These are phyloP conservation scores for Phytophthora brassicae DNA, from an alignment of 352 stramenopile genomes.

Conservation along the genomic window DNA sequence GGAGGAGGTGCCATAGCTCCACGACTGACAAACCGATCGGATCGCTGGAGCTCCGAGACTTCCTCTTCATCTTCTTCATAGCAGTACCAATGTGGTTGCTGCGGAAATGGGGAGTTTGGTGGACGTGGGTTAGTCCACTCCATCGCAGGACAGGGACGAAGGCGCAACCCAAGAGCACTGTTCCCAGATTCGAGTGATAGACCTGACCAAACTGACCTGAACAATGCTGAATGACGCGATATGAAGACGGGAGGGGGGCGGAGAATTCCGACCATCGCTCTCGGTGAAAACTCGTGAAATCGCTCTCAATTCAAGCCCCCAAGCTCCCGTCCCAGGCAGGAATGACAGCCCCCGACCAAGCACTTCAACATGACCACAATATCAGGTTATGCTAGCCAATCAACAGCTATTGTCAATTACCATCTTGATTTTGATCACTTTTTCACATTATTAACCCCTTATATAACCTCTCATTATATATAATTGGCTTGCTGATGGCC, in stretches of 20 bases:
- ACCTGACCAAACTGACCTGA: neutral
- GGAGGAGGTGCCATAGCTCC: slow-evolving; percentile 2
- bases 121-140: slow-evolving; percentile 32
- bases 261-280: slow-evolving; percentile 25
- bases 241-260: slow-evolving; percentile 14
- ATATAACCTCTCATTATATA: no score
- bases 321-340: slow-evolving; percentile 14
- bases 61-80: slow-evolving; percentile 19
- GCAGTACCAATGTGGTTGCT: slow-evolving; percentile 12
- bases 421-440: neutral
- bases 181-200: slow-evolving; percentile 38
- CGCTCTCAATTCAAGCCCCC: slow-evolving; percentile 33
- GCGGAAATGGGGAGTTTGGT: no score
- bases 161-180: slow-evolving; percentile 16
- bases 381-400: slow-evolving; percentile 9
- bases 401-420: neutral
- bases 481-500: no score
- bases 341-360: neutral
- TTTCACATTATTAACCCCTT: no score
- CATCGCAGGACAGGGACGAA: slow-evolving; percentile 22
- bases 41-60: neutral
- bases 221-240: slow-evolving; percentile 8
- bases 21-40: slow-evolving; percentile 3
- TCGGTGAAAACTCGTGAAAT: slow-evolving; percentile 24
- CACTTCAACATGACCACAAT: slow-evolving; percentile 8